phyloP scores from a whole-genome alignment of 331 rosid species.

The Quercus phellos region DNA sequence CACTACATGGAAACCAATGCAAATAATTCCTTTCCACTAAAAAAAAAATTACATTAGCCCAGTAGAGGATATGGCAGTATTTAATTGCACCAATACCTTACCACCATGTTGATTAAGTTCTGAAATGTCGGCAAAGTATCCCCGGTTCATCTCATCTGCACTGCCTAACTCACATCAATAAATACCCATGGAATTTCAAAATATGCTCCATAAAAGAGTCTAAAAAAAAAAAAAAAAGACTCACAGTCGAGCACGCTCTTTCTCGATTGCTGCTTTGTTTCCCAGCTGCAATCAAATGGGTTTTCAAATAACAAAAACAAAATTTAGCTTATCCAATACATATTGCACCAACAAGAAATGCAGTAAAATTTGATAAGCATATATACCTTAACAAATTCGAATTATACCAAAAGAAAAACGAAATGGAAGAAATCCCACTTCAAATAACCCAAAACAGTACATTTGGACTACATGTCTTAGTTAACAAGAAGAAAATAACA shows the following conservation, averaged over 20 bases:
- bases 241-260: conserved; percentile 88
- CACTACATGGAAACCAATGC: not conserved
- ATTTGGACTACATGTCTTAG: not conserved
- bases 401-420: not conserved
- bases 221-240: conserved; percentile 17
- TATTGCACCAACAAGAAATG: not conserved
- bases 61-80: not conserved
- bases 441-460: not conserved
- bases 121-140: conserved; percentile 71
- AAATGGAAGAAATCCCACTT: not conserved
- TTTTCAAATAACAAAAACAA: not conserved
- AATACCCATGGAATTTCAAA: conserved; percentile 14
- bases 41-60: not conserved
- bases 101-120: conserved; percentile 82
- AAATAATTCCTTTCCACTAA: not conserved
- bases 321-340: not conserved
- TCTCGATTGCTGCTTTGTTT: conserved; percentile 55
- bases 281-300: conserved; percentile 47
- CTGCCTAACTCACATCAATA: conserved; percentile 52
- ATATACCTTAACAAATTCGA: not conserved
- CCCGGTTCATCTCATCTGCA: conserved; percentile 83
- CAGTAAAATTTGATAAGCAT: not conserved
- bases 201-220: not conserved
- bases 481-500: not conserved
- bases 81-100: conserved; percentile 45